Conservation (phyloP, 805 yeast genomes). For the Scheffersomyces spartinae region DNA sequence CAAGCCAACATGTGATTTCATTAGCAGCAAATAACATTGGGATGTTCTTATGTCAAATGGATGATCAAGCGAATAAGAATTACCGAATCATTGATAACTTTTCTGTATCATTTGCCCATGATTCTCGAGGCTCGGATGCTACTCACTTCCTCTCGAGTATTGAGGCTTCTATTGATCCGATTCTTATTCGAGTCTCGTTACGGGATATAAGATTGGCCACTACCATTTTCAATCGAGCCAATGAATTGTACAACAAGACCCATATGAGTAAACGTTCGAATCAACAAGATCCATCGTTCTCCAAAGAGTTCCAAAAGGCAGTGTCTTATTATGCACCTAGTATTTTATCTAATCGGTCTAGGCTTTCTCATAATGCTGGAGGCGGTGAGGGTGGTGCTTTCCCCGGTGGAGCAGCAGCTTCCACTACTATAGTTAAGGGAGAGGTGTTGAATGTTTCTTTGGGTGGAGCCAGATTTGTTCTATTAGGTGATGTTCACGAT, state of each 20-base stretch:
- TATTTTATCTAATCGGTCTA: constrained; percentile 39
- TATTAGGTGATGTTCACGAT: constrained; percentile 87
- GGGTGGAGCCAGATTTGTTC: constrained; percentile 69
- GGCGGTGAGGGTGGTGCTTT: constrained; percentile 6
- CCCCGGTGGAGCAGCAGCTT: constrained; percentile 19
- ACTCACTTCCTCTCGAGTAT: constrained; percentile 51
- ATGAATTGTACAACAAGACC: constrained; percentile 32
- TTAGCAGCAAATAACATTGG: constrained; percentile 72
- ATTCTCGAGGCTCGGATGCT: constrained; percentile 52
- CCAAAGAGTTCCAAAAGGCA: constrained; percentile 53
- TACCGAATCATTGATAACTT: constrained; percentile 82
- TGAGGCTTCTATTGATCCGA: constrained; percentile 65
- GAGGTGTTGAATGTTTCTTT: constrained; percentile 57
- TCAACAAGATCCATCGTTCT: constrained; percentile 28
- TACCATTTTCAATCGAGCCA: constrained; percentile 61
- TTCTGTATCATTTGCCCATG: constrained; percentile 64
- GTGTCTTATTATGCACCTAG: constrained; percentile 62
- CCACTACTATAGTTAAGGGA: constrained; percentile 47
- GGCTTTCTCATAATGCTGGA: constrained; percentile 26
- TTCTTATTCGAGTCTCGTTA: constrained; percentile 70
- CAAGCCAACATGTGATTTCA: constrained; percentile 57
- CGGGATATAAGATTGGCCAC: constrained; percentile 79
- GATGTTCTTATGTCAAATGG: constrained; percentile 74
- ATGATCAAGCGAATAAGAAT: constrained; percentile 44
- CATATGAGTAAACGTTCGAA: constrained; percentile 9